Evolutionary conservation across 2,329 filamentous ascomycete species (phyloP).

Genomic region (Teratosphaeria zuluensis): DNA sequence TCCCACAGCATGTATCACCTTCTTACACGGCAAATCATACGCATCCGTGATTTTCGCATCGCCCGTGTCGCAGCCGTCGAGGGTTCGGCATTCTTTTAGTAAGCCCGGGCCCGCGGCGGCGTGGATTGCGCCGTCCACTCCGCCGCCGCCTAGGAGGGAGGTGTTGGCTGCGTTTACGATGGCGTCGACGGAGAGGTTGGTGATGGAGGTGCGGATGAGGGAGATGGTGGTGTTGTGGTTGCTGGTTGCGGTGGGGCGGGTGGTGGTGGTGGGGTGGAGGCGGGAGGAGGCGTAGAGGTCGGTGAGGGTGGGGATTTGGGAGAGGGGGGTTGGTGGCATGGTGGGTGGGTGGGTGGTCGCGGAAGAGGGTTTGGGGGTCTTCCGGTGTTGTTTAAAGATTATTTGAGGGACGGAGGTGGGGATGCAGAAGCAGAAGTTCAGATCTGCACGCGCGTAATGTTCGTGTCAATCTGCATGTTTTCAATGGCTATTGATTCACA

Average conservation of each 20-base stretch:
- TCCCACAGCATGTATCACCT: slow-evolving; percentile 85
- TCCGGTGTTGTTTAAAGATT: neutral
- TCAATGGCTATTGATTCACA: no score
- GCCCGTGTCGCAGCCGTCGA: slow-evolving; percentile 68
- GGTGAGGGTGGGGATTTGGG: slow-evolving; percentile 53
- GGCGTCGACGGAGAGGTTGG: slow-evolving; percentile 63
- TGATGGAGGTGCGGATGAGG: slow-evolving; percentile 70
- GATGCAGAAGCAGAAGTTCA: neutral
- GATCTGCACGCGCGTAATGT: neutral
- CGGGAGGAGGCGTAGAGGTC: slow-evolving; percentile 54
- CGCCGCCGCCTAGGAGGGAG: slow-evolving; percentile 73
- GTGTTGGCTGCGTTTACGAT: slow-evolving; percentile 91
- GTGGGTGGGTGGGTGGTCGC: neutral
- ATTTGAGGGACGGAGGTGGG: neutral
- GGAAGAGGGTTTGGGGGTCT: neutral
- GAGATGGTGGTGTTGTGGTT: slow-evolving; percentile 61
- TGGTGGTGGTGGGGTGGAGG: slow-evolving; percentile 27
- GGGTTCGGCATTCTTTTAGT: slow-evolving; percentile 57
- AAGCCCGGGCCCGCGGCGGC: slow-evolving; percentile 63
- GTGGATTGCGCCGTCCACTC: slow-evolving; percentile 72
- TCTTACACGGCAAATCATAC: slow-evolving; percentile 63
- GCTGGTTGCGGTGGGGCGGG: slow-evolving; percentile 33
- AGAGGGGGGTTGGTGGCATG: slow-evolving; percentile 28
- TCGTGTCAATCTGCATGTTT: neutral
- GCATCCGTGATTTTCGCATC: slow-evolving; percentile 73